Base-by-base conservation (phyloP, 2,329 filamentous ascomycete species). In the Monilinia vaccinii-corymbosi region DNA sequence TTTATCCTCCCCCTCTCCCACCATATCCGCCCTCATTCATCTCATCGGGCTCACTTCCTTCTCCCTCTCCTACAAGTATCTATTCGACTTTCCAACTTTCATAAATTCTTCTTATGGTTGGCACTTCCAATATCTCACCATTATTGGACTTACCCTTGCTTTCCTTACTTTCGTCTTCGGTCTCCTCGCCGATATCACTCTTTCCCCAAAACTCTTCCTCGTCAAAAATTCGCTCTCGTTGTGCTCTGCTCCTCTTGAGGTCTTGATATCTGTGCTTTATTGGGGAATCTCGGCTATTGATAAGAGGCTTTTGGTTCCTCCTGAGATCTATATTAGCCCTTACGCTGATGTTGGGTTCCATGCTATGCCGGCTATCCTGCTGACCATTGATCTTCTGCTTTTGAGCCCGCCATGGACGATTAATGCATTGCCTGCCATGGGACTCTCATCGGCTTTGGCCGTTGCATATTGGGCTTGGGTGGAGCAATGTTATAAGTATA, bases 401-500 rank as follows among this genome's bases (percentile, higher is more conserved):
- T 77, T 91, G 49, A 88, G 84, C 50, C 88, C 88, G 13, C 88
- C 88, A 0, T 91, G 87, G 84, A 85, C 85, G 0, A 81, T 88
- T 62, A 77, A 79, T 11, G 78, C 78, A 9, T 76, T 84, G n/a
- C 77, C 79, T 1, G 81, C 84, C 5, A 77, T 88, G 68, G 74
- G 75, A 1, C 69, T 88, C 31, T 84, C 82, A 64, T 79, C 79
- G 14, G 70, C 65, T 2, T 73, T 90, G 47, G 86, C 86, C 0
- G 83, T 88, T 63, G 71, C 74, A 3, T 92, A 92, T 72, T 92
- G 87, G 87, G 80, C 81, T 64, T 92, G 88, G 88, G 81, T 91
- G 28, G 87, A 91, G 73, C 78, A 83, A 28, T 91, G 87, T 74
- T 88, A 82, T 67, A 77, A 77, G 48, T 76, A 81, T 61, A 91